Base-by-base conservation (phyloP, 805 yeast species). In the Cyberlindnera maclurae region DNA sequence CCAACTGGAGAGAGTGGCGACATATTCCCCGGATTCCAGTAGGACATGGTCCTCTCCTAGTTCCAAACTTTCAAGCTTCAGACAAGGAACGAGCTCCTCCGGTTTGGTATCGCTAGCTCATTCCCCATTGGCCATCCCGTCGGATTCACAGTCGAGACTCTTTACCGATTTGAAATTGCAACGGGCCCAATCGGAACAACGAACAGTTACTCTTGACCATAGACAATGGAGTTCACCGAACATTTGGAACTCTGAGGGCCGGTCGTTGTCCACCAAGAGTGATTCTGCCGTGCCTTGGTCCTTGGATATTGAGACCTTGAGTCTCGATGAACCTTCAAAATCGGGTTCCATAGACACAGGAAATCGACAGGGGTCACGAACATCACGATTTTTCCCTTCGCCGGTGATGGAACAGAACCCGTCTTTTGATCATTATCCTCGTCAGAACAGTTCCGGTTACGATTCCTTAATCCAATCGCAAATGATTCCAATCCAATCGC, bases 271-370 rank as follows among this genome's bases (percentile, higher is more conserved):
- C 1, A 51, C 57, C 1, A 52, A 52, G 40, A 46, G 52, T 29
- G 58, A 55, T 24, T 52, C 57, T 15, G 55, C 54, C 2, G 16
- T 53, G 7, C 26, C 46, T 2, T 55, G 58, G 58, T 55, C 55
- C 3, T 52, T 52, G 31, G 52, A 49, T 17, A 42, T 50, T 31
- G 55, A 52, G 11, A 33, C 37, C 2, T 30, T 51, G 28, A 44
- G 44, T 20, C 17, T 43, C 12, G 56, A 52, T 31, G 51, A 50
- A n/a, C 36, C 44, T 2, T 31, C 37, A 24, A 16, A 35, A 33
- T 24, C 32, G 20, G 35, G 22, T n/a, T 33, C 34, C 26, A 26
- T 12, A 12, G 44, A 27, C 12, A 20, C 36, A 4, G 12, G 18
- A 10, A 44, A 40, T 26, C 15, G 46, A 22, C 34, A 16, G 27